phyloP scores from a whole-genome alignment of 441 rosid species.

The Adansonia gregorii region DNA sequence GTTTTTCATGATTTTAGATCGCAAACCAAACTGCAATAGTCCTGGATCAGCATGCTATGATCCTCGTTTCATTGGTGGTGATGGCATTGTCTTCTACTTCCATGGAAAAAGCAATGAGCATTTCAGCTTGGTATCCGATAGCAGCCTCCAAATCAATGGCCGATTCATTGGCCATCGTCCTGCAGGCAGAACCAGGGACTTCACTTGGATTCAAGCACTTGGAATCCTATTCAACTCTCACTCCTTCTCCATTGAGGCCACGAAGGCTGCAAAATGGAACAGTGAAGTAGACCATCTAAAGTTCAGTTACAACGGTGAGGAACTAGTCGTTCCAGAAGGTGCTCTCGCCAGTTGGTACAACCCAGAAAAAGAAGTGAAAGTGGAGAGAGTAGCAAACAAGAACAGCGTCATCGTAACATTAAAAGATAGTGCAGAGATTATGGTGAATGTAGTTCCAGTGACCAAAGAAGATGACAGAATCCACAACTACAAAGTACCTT shows the following conservation, averaged over 20 bases:
- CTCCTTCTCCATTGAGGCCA: conserved; percentile 65
- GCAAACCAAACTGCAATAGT: conserved; percentile 48
- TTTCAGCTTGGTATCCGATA: conserved; percentile 61
- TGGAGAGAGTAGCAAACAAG: conserved; percentile 56
- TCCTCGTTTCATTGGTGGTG: conserved; percentile 80
- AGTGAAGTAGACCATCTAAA: conserved; percentile 55
- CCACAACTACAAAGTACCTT: conserved; percentile 64
- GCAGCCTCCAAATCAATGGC: conserved; percentile 61
- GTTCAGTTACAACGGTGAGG: conserved; percentile 54
- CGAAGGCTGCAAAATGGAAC: conserved; percentile 55
- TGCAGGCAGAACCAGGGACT: conserved; percentile 58
- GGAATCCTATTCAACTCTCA: conserved; percentile 66
- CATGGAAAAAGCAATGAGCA: conserved; percentile 67
- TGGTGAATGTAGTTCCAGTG: conserved; percentile 70
- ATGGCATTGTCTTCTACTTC: conserved; percentile 67
- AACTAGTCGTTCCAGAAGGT: conserved; percentile 50
- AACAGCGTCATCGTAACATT: conserved; percentile 58
- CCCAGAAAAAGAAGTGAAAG: conserved; percentile 46
- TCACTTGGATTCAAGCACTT: conserved; percentile 80
- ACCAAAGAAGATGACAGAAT: conserved; percentile 73
- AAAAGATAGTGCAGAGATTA: conserved; percentile 54
- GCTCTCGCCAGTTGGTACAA: conserved; percentile 57
- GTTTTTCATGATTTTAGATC: conserved; percentile 36
- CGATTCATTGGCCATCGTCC: conserved; percentile 72
- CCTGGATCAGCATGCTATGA: conserved; percentile 73